Conservation (phyloP, 805 yeast species). For the Pachysolen tannophilus region DNA sequence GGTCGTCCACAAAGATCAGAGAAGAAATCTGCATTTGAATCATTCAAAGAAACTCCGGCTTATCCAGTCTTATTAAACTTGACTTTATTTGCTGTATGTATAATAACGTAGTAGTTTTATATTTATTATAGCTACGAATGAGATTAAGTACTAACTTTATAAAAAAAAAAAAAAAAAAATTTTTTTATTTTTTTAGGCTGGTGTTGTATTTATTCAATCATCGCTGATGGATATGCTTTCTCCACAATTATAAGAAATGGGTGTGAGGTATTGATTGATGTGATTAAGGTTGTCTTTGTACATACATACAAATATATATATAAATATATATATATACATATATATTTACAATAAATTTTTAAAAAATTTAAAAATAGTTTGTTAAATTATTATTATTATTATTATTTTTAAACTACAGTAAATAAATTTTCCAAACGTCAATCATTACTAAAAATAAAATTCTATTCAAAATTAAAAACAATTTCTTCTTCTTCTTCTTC, state of each 20-base stretch:
- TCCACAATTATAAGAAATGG: constrained; percentile 40
- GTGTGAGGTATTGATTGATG: not conserved
- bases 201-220: constrained; percentile 70
- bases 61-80: constrained; percentile 60
- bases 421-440: no score
- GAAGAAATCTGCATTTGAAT: constrained; percentile 27
- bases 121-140: not conserved
- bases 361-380: not conserved
- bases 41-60: constrained; percentile 55
- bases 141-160: no score
- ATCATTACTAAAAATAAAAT: not conserved
- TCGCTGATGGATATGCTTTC: constrained; percentile 77
- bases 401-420: no score
- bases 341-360: not conserved
- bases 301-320: no score
- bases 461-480: not conserved
- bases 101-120: not conserved
- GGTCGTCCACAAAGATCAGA: constrained; percentile 19
- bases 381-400: not conserved
- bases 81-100: constrained; percentile 44
- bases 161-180: constrained; percentile 10
- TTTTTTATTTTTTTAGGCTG: constrained; percentile 30
- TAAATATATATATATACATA: no score
- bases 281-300: no score
- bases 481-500: not conserved